Evolutionary conservation across 2,329 filamentous ascomycete species (phyloP).

Genomic region (Penicillium rolfsii): DNA sequence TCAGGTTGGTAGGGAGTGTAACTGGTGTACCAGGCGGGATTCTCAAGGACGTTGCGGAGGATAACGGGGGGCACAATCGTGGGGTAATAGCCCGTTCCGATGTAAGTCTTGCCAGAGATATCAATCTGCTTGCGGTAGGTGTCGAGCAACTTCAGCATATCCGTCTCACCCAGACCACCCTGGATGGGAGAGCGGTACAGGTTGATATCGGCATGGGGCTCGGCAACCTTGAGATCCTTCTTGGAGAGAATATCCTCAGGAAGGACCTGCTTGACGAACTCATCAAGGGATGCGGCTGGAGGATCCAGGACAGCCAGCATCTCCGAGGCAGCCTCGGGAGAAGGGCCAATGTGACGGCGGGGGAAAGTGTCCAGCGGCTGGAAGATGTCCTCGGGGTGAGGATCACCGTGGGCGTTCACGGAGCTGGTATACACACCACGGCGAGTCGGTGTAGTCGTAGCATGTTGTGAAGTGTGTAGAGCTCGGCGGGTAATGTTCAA

Average conservation of each 20-base stretch:
- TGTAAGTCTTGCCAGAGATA: conserved; percentile 66
- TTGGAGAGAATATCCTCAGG: conserved; percentile 76
- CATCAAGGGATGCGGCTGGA: conserved; percentile 72
- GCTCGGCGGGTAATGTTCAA: conserved; percentile 36
- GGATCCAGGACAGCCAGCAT: conserved; percentile 84
- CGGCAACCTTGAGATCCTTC: conserved; percentile 62
- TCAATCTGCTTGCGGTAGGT: conserved; percentile 60
- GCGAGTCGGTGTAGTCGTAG: conserved; percentile 22
- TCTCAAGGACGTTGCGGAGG: conserved; percentile 89
- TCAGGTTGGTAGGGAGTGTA: conserved; percentile 97
- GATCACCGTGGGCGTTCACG: conserved; percentile 75
- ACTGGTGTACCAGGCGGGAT: conserved; percentile 95
- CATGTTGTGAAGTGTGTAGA: conserved; percentile 35
- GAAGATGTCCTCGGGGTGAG: conserved; percentile 46
- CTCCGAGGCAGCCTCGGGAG: conserved; percentile 66
- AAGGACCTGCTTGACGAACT: conserved; percentile 82
- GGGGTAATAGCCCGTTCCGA: conserved; percentile 85
- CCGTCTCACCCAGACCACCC: conserved; percentile 52
- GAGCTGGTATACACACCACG: conserved; percentile 80
- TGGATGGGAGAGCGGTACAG: conserved; percentile 44
- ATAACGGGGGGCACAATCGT: conserved; percentile 89
- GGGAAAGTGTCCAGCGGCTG: conserved; percentile 66
- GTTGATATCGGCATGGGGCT: conserved; percentile 49
- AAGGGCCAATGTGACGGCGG: conserved; percentile 84
- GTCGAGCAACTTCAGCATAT: conserved; percentile 46